These are phyloP conservation scores for Nicotiana obtusifolia DNA, from an alignment of 257 asterid species.

Conservation along the genomic window DNA sequence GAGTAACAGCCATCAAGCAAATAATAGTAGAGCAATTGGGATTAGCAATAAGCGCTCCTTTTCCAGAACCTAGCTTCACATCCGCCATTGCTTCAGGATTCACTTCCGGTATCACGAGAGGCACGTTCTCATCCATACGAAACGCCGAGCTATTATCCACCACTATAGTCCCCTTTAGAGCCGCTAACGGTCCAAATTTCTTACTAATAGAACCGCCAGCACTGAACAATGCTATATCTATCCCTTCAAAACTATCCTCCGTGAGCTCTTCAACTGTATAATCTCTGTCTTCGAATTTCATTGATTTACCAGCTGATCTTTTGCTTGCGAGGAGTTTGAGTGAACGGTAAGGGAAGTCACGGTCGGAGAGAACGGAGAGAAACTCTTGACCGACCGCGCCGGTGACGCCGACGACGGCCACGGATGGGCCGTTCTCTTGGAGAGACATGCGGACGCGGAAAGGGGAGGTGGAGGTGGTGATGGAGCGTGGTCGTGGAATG, in stretches of 20 bases:
- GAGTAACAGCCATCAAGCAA: slow-evolving; percentile 92
- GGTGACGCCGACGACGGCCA: slow-evolving; percentile 88
- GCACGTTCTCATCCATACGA: slow-evolving; percentile 83
- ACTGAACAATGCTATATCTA: slow-evolving; percentile 79
- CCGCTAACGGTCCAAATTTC: slow-evolving; percentile 80
- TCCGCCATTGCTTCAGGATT: slow-evolving; percentile 88
- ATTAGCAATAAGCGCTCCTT: slow-evolving; percentile 80
- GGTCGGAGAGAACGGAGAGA: slow-evolving; percentile 80
- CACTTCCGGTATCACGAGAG: slow-evolving; percentile 90
- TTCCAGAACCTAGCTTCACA: slow-evolving; percentile 57
- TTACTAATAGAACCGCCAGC: slow-evolving; percentile 96
- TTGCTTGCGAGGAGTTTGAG: slow-evolving; percentile 83
- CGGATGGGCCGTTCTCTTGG: slow-evolving; percentile 67
- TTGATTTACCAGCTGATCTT: slow-evolving; percentile 66
- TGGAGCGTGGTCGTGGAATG: slow-evolving; percentile 21
- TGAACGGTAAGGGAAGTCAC: slow-evolving; percentile 80
- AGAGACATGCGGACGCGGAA: slow-evolving; percentile 73
- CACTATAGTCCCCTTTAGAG: slow-evolving; percentile 60
- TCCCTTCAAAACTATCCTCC: slow-evolving; percentile 57
- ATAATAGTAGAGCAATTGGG: slow-evolving; percentile 94
- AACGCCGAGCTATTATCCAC: slow-evolving; percentile 98
- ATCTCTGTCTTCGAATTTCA: slow-evolving; percentile 37
- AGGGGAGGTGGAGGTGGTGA: slow-evolving; percentile 5
- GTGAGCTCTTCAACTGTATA: slow-evolving; percentile 58
- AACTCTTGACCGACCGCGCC: slow-evolving; percentile 97